phyloP scores from a whole-genome alignment of 2,329 filamentous ascomycete species.

The Fusarium buharicum region DNA sequence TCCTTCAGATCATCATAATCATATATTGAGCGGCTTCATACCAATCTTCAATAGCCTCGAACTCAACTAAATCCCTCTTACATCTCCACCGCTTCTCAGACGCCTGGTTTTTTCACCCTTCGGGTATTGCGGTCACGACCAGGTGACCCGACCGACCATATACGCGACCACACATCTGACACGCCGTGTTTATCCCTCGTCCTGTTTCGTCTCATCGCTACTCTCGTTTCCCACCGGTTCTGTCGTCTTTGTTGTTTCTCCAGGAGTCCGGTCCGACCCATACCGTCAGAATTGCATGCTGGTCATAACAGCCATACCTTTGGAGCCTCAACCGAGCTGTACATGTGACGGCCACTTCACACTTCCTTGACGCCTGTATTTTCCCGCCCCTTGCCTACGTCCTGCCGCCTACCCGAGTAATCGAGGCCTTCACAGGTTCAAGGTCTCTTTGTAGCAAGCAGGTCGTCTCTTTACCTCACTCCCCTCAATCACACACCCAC shows the following conservation, averaged over 20 bases:
- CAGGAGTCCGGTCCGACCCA: conserved; percentile 24
- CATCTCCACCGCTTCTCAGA: conserved; percentile 6
- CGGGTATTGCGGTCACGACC: conserved; percentile 23
- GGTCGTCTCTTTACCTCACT: conserved; percentile 28
- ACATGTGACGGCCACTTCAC: conserved; percentile 34
- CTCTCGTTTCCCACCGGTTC: conserved; percentile 10
- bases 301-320: conserved; percentile 22
- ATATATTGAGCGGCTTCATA: conserved; percentile 5
- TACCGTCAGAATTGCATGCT: conserved; percentile 25
- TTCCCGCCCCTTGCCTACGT: conserved; percentile 19
- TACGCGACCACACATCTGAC: conserved; percentile 39
- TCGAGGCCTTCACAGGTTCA: conserved; percentile 14
- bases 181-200: conserved; percentile 32
- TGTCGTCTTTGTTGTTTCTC: conserved; percentile 16
- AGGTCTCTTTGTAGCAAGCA: conserved; percentile 5
- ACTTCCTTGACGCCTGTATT: conserved; percentile 28
- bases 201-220: conserved; percentile 25
- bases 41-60: conserved; percentile 4
- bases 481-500: conserved; percentile 29
- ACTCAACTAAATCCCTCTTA: conserved; percentile 14
- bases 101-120: conserved; percentile 16
- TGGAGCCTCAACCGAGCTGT: conserved; percentile 33
- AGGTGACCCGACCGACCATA: conserved; percentile 36
- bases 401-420: conserved; percentile 21
- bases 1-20: background rate